Evolutionary conservation across 306 rosid species (phyloP).

Genomic region (Pachyrhizus erosus): DNA sequence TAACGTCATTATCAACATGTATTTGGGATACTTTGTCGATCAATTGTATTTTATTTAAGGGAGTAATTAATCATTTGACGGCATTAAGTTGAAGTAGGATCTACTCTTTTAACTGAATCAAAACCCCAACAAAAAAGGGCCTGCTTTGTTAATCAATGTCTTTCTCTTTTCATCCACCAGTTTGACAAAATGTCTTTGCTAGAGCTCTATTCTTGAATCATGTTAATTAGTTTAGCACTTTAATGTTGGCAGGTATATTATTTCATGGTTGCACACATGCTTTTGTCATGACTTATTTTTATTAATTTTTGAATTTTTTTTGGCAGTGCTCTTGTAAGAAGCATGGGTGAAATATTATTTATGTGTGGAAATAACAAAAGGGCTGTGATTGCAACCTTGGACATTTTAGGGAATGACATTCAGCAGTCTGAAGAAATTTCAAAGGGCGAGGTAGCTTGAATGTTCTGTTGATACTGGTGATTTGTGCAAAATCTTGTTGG

Average conservation of each 20-base stretch:
- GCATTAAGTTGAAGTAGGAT: not conserved
- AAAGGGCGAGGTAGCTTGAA: conserved; percentile 64
- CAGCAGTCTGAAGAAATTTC: conserved; percentile 50
- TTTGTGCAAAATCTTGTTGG: conserved; percentile 1
- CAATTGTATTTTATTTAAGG: not conserved
- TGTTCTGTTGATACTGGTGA: conserved; percentile 8
- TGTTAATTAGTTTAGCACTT: not conserved
- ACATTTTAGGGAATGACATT: conserved; percentile 49
- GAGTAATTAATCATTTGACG: not conserved
- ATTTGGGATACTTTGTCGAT: not conserved
- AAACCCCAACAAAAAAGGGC: not conserved
- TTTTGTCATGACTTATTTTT: conserved; percentile 11
- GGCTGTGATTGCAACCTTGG: conserved; percentile 73
- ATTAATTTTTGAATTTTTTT: conserved; percentile 26
- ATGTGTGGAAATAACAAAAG: conserved; percentile 70
- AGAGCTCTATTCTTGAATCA: not conserved
- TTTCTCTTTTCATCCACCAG: not conserved
- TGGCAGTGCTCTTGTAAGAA: conserved; percentile 75
- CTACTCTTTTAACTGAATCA: not conserved
- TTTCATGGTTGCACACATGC: conserved; percentile 21
- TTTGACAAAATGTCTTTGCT: not conserved
- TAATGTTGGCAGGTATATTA: not conserved
- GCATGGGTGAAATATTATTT: conserved; percentile 83
- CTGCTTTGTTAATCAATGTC: not conserved
- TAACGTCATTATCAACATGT: not conserved